A percentile compares a stretch with the other conserved stretches of the same genome.
Evolutionary conservation across 305 asterid species (phyloP).

Genomic region (Rubia tinctorum): DNA sequence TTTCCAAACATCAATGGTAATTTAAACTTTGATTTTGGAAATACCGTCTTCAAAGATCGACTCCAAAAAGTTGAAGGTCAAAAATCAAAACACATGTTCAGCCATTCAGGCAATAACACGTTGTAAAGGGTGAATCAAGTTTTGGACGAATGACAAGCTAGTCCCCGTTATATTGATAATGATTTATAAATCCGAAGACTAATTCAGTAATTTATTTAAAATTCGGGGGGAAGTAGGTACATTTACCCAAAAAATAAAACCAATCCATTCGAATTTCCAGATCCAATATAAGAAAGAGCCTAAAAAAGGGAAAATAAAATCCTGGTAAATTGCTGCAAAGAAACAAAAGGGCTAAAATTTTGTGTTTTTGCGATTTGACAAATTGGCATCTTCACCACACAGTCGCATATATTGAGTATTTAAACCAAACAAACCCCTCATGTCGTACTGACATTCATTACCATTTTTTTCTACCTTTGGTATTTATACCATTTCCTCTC

Average conservation of each 20-base stretch:
- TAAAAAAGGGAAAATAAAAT: background rate
- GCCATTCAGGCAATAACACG: too few relatives aligned
- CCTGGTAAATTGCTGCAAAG: background rate
- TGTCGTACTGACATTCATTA: conserved; percentile 16
- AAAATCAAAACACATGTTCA: too few relatives aligned
- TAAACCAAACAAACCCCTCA: conserved; percentile 10
- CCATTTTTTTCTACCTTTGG: conserved; percentile 11
- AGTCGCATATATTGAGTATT: conserved; percentile 5
- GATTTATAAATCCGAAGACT: too few relatives aligned
- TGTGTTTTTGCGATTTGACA: conserved; percentile 17
- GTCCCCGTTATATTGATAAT: too few relatives aligned
- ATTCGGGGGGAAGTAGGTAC: background rate
- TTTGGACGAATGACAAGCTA: too few relatives aligned
- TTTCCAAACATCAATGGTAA: too few relatives aligned
- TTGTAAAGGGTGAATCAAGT: too few relatives aligned
- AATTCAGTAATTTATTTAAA: background rate
- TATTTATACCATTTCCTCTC: conserved; percentile 36
- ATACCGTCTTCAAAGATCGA: too few relatives aligned
- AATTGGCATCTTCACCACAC: conserved; percentile 19
- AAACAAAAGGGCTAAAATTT: background rate
- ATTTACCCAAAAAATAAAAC: background rate
- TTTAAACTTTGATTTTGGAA: too few relatives aligned
- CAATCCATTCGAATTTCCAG: background rate
- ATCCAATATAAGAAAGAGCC: background rate
- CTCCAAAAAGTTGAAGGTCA: too few relatives aligned